Evolutionary conservation across 495 filamentous ascomycete genomes (phyloP), one percentile per base, ranked within the genome.

Genomic region (Xylaria sp.): DNA sequence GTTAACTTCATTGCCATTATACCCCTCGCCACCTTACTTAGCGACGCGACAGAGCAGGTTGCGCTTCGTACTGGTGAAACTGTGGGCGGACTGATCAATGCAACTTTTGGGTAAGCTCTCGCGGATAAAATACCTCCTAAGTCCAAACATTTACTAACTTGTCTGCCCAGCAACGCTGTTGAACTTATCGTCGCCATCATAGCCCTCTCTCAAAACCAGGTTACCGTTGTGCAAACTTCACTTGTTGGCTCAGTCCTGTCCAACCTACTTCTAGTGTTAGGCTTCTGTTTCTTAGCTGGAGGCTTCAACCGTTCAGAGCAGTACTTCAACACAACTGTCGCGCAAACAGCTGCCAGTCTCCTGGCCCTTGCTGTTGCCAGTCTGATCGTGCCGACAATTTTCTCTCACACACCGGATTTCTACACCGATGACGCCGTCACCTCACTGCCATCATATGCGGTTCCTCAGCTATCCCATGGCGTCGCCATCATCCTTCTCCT

Each of bases 211-310:
- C 82, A 95, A 63, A 77, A 85, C 44, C 85, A 98, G 80, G 88
- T 97, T 33, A 84, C 92, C 50, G 97, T 98, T 74, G 95, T 97
- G 4, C 92, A 97, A 80, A 97, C 95, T 0, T 98, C 95, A 3
- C 82, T 98, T 15, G 93, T 97, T 70, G 95, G 95, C 35, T 92
- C 89, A 78, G 97, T 97, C 78, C 82, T 98, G 21, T 97, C 94
- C 21, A 98, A 98, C 78, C 80, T 98, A 62, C 90, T 98, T 6
- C 86, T 98, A 24, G 95, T 98, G 44, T 84, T 97, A 83, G 95
- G 95, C 21, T 95, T 96, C 91, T 94, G 90, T 77, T 98, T 98
- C 85, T 93, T 97, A 82, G 92, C 92, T 62, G 94, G 95, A 40
- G 95, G 95, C 37, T 78, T 96, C 59, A 89, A 91, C 61, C 89